A percentile compares a stretch with the other conserved stretches of the same genome.
These are phyloP conservation scores for Tilletia caries DNA, from an alignment of 1,284 basidiomycete genomes.

Conservation along the genomic window DNA sequence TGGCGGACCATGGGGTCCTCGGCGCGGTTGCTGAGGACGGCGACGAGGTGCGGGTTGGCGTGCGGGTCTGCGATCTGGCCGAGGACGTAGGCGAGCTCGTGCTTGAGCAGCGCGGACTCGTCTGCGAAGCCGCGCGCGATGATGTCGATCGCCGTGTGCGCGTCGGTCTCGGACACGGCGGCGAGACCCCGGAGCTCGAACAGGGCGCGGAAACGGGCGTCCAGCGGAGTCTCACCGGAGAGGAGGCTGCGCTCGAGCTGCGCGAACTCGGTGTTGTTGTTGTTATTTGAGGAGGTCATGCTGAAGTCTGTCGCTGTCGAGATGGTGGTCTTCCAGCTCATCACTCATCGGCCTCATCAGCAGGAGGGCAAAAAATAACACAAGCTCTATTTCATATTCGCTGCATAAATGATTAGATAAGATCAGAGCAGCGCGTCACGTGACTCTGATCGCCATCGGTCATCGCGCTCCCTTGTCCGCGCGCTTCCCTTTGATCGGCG, in stretches of 20 bases:
- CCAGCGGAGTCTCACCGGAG: constrained; percentile 70
- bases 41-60: constrained; percentile 76
- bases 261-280: background rate
- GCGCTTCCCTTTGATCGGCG: no score
- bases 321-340: no score
- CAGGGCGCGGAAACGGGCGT: constrained; percentile 83
- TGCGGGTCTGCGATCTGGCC: constrained; percentile 77
- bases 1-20: constrained; percentile 98
- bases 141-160: constrained; percentile 66
- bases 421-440: no score
- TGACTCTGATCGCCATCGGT: no score
- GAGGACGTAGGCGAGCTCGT: constrained; percentile 94
- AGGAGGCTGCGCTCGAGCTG: background rate
- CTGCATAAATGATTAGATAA: no score
- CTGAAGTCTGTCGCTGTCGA: no score
- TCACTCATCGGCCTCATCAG: no score
- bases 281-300: background rate
- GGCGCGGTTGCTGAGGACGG: constrained; percentile 63
- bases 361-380: no score
- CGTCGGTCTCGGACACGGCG: constrained; percentile 33
- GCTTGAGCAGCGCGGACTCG: constrained; percentile 85
- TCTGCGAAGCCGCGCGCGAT: constrained; percentile 84
- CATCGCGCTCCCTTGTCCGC: no score
- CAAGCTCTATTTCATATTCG: no score
- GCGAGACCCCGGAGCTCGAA: constrained; percentile 86